These are phyloP conservation scores for Metschnikowia chrysomelidarum DNA, from an alignment of 805 yeast species.

Conservation along the genomic window DNA sequence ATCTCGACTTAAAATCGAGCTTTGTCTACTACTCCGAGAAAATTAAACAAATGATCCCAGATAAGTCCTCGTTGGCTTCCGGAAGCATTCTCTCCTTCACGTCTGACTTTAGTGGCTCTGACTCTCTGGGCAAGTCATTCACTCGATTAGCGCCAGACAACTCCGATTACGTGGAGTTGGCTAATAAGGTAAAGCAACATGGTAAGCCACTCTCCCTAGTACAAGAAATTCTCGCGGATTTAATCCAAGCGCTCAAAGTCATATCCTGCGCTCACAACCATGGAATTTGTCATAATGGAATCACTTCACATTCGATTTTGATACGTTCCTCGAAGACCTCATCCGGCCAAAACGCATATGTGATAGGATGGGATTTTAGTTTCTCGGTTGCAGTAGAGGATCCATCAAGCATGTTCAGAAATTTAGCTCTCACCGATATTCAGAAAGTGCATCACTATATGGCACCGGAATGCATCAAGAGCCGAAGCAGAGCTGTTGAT, in stretches of 20 bases:
- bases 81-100: constrained; percentile 10
- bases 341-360: constrained; percentile 35
- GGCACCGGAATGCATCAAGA: constrained; percentile 49
- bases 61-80: not conserved
- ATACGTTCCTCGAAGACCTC: constrained; percentile 15
- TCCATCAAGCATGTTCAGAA: constrained; percentile 39
- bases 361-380: constrained; percentile 49
- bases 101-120: constrained; percentile 7
- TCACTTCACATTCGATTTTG: constrained; percentile 37
- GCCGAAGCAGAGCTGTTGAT: constrained; percentile 36
- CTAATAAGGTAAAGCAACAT: constrained; percentile 11
- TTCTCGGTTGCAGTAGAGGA: constrained; percentile 41
- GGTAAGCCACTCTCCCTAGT: constrained; percentile 19
- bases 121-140: constrained; percentile 3
- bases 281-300: constrained; percentile 47
- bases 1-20: constrained; percentile 18
- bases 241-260: constrained; percentile 21
- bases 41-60: not conserved
- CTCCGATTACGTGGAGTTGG: constrained; percentile 12
- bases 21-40: constrained; percentile 9
- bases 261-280: constrained; percentile 29
- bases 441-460: constrained; percentile 43
- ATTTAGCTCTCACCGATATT: constrained; percentile 35
- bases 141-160: constrained; percentile 7
- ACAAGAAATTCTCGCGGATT: constrained; percentile 23